Base-by-base conservation (phyloP, 495 filamentous ascomycete species). In the Aspergillus diversus region DNA sequence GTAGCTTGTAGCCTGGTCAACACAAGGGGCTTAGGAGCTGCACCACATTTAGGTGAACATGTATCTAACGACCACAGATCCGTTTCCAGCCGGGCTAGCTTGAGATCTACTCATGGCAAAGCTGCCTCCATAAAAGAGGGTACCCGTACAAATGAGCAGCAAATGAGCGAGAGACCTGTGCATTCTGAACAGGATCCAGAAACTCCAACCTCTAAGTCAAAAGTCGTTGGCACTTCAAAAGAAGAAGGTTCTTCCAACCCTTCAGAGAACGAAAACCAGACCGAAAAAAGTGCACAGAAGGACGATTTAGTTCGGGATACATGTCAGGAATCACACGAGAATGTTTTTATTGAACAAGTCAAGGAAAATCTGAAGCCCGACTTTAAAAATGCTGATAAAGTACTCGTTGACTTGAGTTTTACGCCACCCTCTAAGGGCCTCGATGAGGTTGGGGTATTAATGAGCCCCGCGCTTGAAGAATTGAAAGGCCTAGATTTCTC, bases 401-500 rank as follows among this genome's bases (percentile, higher is more conserved):
- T 61, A 17, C 64, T 71, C 9, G 39, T 71, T 33, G 69, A 71
- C 55, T 33, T 71, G 11, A 58, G 39, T 31, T 33, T 15, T 33
- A 58, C 66, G 16, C 57, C 64, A 48, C 63, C 68, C 11, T 8
- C 53, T 5, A 21, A 59, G 7, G 17, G 35, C 15, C 16, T 21
- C 7, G 2, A 13, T 39, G 32, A 13, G 12, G 7, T 15, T 13
- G 53, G 33, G 27, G 9, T 39, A 13, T 37, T 60, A 42, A 46
- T 47, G 55, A 72, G 65, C 16, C 69, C 69, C 33, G 55, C 55
- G 0, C 46, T 66, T 39, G 50, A 56, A 48, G 66, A 69, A 39
- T 55, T 72, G 39, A 27, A 68, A 52, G 69, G 69, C 5, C 39
- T 72, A 15, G 60, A 67, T 21, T 72, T 69, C 39, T 37, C 8